phyloP scores from a whole-genome alignment of 192 early-diverging fungal genomes.

The Podila horticola region DNA sequence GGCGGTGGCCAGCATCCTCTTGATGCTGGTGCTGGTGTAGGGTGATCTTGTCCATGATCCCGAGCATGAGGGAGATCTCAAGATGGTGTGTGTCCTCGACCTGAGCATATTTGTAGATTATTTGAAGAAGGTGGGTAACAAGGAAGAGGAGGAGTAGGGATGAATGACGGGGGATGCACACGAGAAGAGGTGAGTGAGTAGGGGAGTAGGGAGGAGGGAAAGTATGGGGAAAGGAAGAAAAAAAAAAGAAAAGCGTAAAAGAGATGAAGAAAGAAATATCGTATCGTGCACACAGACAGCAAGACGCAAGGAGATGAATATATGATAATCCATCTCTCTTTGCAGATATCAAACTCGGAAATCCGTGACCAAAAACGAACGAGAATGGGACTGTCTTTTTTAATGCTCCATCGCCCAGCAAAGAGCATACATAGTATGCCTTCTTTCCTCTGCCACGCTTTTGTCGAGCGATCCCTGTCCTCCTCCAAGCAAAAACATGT shows the following conservation, averaged over 20 bases:
- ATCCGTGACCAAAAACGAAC: no score
- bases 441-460: no score
- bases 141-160: neutral
- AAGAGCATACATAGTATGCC: no score
- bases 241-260: neutral
- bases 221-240: neutral
- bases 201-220: neutral
- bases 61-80: conserved; percentile 5
- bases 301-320: neutral
- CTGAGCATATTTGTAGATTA: conserved; percentile 9
- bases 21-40: neutral
- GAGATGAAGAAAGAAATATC: conserved; percentile 5
- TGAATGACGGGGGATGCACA: neutral
- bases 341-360: neutral
- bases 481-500: no score
- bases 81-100: conserved; percentile 10
- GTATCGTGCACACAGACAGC: neutral
- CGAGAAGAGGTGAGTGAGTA: neutral
- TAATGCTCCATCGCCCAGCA: no score
- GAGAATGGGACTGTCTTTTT: no score
- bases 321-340: neutral
- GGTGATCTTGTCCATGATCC: neutral
- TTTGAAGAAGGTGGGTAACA: neutral
- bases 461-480: no score
- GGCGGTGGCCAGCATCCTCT: conserved; percentile 43